These are phyloP conservation scores for Angomonas deanei DNA, from an alignment of 208 protist species.

Conservation along the genomic window DNA sequence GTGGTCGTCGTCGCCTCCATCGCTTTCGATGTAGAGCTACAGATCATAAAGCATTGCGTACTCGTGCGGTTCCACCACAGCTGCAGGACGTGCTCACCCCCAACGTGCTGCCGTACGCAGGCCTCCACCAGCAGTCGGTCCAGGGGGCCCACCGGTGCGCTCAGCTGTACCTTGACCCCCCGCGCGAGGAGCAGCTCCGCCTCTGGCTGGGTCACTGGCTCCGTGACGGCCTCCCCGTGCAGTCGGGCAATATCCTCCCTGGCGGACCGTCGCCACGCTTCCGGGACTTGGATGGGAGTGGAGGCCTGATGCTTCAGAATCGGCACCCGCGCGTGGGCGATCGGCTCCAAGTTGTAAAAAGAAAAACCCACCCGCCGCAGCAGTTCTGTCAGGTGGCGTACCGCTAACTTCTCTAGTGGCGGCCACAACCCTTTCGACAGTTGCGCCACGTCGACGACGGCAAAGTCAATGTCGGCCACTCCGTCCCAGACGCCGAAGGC, in stretches of 20 bases:
- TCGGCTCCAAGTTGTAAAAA: slow-evolving; percentile 77
- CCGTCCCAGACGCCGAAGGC: slow-evolving; percentile 85
- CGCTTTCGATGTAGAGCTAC: slow-evolving; percentile 57
- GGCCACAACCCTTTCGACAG: slow-evolving; percentile 65
- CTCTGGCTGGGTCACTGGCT: slow-evolving; percentile 23
- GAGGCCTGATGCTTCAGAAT: slow-evolving; percentile 91
- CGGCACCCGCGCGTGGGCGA: slow-evolving; percentile 80
- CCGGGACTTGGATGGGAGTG: slow-evolving; percentile 42
- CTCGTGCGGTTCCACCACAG: slow-evolving; percentile 79
- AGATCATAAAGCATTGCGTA: slow-evolving; percentile 62
- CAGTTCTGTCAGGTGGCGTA: slow-evolving; percentile 80
- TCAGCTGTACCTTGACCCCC: slow-evolving; percentile 64
- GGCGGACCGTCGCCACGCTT: not conserved
- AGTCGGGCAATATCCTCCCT: not conserved
- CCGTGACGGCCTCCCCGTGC: not conserved
- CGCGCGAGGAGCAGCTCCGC: slow-evolving; percentile 68
- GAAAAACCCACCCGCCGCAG: slow-evolving; percentile 80
- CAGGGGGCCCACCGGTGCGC: slow-evolving; percentile 24
- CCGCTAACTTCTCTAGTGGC: slow-evolving; percentile 72
- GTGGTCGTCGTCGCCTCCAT: slow-evolving; percentile 51
- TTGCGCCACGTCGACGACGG: slow-evolving; percentile 74
- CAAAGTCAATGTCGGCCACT: slow-evolving; percentile 86
- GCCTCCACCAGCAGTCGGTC: slow-evolving; percentile 73
- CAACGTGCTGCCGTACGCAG: slow-evolving; percentile 55
- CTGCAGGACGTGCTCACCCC: not conserved